These are phyloP conservation scores for Calycina marina DNA, from an alignment of 2,329 filamentous ascomycete genomes.

Conservation along the genomic window DNA sequence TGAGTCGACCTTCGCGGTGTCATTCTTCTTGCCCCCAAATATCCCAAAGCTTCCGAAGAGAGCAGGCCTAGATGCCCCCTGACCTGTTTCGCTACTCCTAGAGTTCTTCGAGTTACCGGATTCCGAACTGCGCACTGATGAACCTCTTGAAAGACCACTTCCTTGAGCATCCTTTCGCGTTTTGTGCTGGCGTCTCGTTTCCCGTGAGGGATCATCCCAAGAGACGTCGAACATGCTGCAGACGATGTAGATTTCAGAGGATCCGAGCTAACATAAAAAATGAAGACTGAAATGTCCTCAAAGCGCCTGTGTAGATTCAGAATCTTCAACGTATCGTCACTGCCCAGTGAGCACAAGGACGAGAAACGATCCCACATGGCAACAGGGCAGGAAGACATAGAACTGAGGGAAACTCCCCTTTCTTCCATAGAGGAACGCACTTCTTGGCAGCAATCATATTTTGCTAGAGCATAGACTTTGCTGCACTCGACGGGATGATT, in stretches of 20 bases:
- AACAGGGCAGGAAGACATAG: too few relatives aligned
- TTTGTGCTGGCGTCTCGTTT: slow-evolving; percentile 21
- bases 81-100: neutral
- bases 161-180: slow-evolving; percentile 15
- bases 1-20: neutral
- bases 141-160: slow-evolving; percentile 5
- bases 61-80: slow-evolving; percentile 1
- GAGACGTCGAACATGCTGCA: slow-evolving; percentile 21
- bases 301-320: too few relatives aligned
- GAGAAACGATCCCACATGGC: too few relatives aligned
- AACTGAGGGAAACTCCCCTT: too few relatives aligned
- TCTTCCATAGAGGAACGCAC: too few relatives aligned
- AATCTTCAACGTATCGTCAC: too few relatives aligned
- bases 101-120: slow-evolving; percentile 9
- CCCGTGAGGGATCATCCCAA: slow-evolving; percentile 19
- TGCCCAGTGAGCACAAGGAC: too few relatives aligned
- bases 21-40: slow-evolving; percentile 22
- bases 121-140: slow-evolving; percentile 10
- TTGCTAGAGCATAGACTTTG: too few relatives aligned
- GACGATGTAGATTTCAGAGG: neutral
- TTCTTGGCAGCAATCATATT: too few relatives aligned
- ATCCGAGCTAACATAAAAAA: too few relatives aligned
- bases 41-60: slow-evolving; percentile 12
- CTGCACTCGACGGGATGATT: too few relatives aligned
- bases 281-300: too few relatives aligned